Percentiles rank a stretch among this genome's conserved stretches.
phyloP scores from a whole-genome alignment of 306 rosid genomes.

The Cucurbita ficifolia region DNA sequence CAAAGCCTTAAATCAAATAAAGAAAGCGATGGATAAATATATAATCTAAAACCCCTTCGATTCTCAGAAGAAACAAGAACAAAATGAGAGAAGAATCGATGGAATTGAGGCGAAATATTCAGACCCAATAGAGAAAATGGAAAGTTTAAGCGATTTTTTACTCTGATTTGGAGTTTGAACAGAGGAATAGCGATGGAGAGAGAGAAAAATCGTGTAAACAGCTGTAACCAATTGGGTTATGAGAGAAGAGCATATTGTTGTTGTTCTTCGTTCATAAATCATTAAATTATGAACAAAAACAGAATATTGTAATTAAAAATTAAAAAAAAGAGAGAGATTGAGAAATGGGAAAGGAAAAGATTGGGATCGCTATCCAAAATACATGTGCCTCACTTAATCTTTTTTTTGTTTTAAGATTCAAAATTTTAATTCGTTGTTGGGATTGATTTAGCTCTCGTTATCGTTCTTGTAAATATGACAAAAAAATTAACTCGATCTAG shows the following conservation, averaged over 20 bases:
- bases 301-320: not conserved
- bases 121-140: not conserved
- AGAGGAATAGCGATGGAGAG: not conserved
- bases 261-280: not conserved
- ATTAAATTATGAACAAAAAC: not conserved
- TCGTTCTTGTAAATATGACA: too few relatives aligned
- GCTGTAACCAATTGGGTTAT: not conserved
- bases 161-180: not conserved
- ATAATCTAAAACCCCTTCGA: not conserved
- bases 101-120: not conserved
- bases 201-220: not conserved
- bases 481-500: too few relatives aligned
- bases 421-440: too few relatives aligned
- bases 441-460: too few relatives aligned
- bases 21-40: not conserved
- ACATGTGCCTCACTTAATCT: constrained; percentile 6
- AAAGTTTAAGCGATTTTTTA: not conserved
- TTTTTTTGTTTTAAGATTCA: not conserved
- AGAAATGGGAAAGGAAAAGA: not conserved
- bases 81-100: not conserved
- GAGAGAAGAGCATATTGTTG: not conserved
- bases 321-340: not conserved
- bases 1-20: not conserved
- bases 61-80: not conserved
- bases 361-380: not conserved